A percentile compares a stretch with the other conserved stretches of the same genome.
Evolutionary conservation across 2,329 filamentous ascomycete genomes (phyloP).

Genomic region (Dothistroma pini): DNA sequence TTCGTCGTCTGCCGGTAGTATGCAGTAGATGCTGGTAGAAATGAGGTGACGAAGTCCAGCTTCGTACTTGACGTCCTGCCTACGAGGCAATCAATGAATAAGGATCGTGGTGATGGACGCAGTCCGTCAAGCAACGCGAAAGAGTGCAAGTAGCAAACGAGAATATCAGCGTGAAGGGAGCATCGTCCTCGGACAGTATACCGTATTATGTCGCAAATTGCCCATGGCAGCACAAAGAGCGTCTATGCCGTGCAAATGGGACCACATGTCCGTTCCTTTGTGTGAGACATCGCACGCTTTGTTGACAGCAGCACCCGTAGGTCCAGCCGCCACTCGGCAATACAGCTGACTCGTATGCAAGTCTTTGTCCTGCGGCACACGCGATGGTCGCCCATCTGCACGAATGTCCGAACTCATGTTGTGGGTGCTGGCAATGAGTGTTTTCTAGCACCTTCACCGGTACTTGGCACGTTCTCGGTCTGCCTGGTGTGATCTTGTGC

Average conservation of each 20-base stretch:
- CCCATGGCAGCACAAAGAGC: constrained; percentile 15
- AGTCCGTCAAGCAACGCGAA: constrained; percentile 14
- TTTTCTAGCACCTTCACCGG: no score
- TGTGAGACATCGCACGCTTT: constrained; percentile 12
- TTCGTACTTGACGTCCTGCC: constrained; percentile 16
- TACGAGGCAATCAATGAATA: not conserved
- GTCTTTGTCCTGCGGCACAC: constrained; percentile 6
- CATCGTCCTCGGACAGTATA: not conserved
- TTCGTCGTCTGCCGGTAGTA: not conserved
- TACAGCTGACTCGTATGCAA: constrained; percentile 3
- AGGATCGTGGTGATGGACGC: constrained; percentile 16
- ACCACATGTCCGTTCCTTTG: constrained; percentile 4
- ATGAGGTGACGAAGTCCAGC: constrained; percentile 24
- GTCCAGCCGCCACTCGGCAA: constrained; percentile 16
- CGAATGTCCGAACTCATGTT: not conserved
- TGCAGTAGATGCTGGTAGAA: not conserved
- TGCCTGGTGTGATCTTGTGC: no score
- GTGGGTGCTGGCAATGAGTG: not conserved
- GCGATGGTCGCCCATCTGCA: not conserved
- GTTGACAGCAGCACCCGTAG: constrained; percentile 4
- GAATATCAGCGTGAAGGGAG: not conserved
- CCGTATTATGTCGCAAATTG: constrained; percentile 1
- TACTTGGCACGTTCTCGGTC: no score
- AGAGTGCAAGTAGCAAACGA: not conserved
- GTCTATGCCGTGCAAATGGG: not conserved